phyloP scores from a whole-genome alignment of 1,284 basidiomycete genomes.

The Cryptococcus wingfieldii region DNA sequence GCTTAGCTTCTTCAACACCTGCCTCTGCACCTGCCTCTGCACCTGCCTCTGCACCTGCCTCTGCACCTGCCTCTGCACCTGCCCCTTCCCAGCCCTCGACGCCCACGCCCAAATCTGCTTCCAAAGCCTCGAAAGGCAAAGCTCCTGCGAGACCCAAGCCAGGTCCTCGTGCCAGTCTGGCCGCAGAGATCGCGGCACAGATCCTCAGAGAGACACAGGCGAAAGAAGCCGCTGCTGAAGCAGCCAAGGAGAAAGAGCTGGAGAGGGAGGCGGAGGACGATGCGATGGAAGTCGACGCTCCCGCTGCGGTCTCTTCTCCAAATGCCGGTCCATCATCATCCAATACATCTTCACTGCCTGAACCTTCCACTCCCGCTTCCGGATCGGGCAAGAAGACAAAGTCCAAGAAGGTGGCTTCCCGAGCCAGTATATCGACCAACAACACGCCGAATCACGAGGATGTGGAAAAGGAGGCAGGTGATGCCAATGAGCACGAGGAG shows the following conservation, averaged over 20 bases:
- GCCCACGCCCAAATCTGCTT: neutral
- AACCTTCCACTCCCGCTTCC: neutral
- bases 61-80: neutral
- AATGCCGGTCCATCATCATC: neutral
- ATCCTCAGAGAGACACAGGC: neutral
- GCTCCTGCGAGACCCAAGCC: neutral
- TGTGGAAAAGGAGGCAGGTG: neutral
- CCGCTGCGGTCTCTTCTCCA: neutral
- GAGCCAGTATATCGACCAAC: too few relatives aligned
- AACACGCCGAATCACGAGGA: neutral
- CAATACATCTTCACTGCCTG: neutral
- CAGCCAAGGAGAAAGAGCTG: neutral
- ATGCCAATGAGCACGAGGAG: neutral
- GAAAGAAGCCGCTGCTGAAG: neutral
- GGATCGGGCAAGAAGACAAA: neutral
- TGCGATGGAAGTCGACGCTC: neutral
- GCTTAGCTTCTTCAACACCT: neutral
- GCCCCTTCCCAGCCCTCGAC: neutral
- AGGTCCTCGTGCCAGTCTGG: neutral
- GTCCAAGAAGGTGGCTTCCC: neutral
- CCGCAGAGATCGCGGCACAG: slow-evolving; percentile 2
- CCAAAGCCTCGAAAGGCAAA: neutral
- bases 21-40: neutral
- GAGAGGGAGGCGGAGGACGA: neutral
- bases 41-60: neutral